Evolutionary conservation across 768 basidiomycete genomes (phyloP).

Genomic region (Mycena chlorophos): DNA sequence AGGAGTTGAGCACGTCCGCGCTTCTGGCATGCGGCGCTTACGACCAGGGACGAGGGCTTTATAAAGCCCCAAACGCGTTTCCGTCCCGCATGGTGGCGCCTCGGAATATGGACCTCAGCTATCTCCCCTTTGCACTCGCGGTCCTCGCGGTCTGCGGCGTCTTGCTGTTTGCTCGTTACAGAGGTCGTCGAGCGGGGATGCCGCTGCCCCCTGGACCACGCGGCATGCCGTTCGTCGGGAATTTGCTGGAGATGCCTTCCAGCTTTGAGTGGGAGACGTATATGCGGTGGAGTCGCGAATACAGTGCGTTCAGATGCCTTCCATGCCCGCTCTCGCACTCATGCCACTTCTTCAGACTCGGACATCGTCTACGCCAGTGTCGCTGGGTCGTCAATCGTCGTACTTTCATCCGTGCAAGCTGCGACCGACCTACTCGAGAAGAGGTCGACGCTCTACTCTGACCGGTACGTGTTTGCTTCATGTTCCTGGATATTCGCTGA

Average conservation of each 20-base stretch:
- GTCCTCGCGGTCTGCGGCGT: no score
- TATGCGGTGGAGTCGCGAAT: slow-evolving; percentile 39
- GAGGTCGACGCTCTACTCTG: slow-evolving; percentile 40
- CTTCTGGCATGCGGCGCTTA: no score
- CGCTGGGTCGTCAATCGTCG: slow-evolving; percentile 24
- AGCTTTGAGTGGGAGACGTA: slow-evolving; percentile 38
- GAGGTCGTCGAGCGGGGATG: no score
- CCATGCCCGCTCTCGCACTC: neutral
- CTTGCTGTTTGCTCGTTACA: no score
- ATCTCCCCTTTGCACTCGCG: no score
- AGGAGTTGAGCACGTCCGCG: no score
- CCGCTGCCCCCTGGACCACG: slow-evolving; percentile 43
- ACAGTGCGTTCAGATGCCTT: slow-evolving; percentile 28
- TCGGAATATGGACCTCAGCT: no score
- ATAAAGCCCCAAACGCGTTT: no score
- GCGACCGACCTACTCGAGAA: slow-evolving; percentile 42
- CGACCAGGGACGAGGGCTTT: no score
- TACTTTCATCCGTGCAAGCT: slow-evolving; percentile 36
- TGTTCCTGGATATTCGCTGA: neutral
- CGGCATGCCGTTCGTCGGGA: slow-evolving; percentile 41
- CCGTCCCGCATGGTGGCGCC: no score
- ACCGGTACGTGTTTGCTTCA: neutral
- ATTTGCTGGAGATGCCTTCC: slow-evolving; percentile 40
- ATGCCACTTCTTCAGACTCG: slow-evolving; percentile 19
- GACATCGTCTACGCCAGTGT: slow-evolving; percentile 28